Conservation (phyloP, 2,329 filamentous ascomycete genomes). For the Raffaelea deltoideospora region DNA sequence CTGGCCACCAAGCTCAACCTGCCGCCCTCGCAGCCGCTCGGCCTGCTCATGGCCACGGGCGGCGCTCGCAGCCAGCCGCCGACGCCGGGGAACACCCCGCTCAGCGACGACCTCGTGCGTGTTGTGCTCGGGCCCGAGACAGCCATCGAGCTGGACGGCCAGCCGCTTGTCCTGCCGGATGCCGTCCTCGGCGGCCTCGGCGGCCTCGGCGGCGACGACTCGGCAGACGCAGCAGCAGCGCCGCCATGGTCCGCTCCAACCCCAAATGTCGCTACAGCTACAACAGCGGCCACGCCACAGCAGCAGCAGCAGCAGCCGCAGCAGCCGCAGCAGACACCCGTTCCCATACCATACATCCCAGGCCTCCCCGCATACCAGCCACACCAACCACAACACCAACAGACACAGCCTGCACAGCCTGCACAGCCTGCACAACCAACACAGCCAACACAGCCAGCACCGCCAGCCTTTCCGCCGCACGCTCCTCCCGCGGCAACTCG, state of each 20-base stretch:
- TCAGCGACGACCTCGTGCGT: conserved; percentile 56
- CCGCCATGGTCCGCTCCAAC: conserved; percentile 7
- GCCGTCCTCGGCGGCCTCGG: not conserved
- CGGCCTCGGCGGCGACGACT: conserved; percentile 8
- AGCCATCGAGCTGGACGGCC: conserved; percentile 43
- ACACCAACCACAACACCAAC: conserved; percentile 5
- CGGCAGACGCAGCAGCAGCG: conserved; percentile 11
- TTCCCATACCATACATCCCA: no score
- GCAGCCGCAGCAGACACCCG: not conserved
- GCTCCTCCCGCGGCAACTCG: not conserved
- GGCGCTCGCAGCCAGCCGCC: conserved; percentile 45
- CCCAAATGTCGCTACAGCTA: no score
- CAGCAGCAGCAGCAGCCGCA: not conserved
- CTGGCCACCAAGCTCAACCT: conserved; percentile 68
- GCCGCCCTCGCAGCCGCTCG: conserved; percentile 42
- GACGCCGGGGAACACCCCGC: conserved; percentile 52
- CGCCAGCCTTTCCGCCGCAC: conserved; percentile 5
- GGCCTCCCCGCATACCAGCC: no score
- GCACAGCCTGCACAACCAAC: no score
- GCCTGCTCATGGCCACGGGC: conserved; percentile 52
- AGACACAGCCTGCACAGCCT: no score
- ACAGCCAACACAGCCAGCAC: no score
- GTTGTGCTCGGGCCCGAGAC: conserved; percentile 46
- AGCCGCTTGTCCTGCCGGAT: conserved; percentile 20
- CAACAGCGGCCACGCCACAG: no score